Evolutionary conservation across 2,329 filamentous ascomycete species (phyloP).

Genomic region (Verticillium dahliae): DNA sequence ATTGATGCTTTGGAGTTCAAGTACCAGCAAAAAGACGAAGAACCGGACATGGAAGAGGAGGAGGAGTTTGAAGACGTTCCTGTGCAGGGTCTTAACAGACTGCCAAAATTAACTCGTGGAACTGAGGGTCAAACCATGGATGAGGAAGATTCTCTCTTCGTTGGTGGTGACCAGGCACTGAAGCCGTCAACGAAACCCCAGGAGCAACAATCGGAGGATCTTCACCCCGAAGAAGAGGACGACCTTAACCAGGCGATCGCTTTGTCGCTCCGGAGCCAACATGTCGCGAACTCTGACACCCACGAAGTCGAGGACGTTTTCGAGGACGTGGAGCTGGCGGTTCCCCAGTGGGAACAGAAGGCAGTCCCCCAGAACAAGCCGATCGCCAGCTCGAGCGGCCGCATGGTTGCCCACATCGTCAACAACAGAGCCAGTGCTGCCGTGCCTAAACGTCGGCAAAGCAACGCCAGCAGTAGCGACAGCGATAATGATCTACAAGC

Average conservation of each 20-base stretch:
- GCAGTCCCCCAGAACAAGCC: constrained; percentile 44
- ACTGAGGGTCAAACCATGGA: constrained; percentile 7
- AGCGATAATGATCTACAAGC: constrained; percentile 76
- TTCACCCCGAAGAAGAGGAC: constrained; percentile 36
- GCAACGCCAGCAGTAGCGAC: constrained; percentile 53
- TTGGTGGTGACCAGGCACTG: constrained; percentile 14
- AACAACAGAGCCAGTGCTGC: constrained; percentile 65
- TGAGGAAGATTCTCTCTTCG: constrained; percentile 53
- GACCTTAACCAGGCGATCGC: constrained; percentile 79
- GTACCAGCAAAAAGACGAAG: constrained; percentile 50
- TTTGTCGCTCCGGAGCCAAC: constrained; percentile 69
- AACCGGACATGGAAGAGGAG: constrained; percentile 56
- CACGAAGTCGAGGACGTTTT: constrained; percentile 37
- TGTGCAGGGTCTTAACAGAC: constrained; percentile 78
- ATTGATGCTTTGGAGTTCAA: constrained; percentile 63
- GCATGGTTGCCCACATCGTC: constrained; percentile 65
- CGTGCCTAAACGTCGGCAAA: constrained; percentile 39
- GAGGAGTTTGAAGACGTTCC: constrained; percentile 90
- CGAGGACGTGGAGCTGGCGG: constrained; percentile 39
- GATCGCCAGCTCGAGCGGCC: constrained; percentile 42
- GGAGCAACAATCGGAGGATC: constrained; percentile 21
- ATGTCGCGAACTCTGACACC: constrained; percentile 28
- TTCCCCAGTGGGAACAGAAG: constrained; percentile 50
- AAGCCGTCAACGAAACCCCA: constrained; percentile 17
- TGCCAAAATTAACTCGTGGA: constrained; percentile 50